These are phyloP conservation scores for Exophiala sideris DNA, from an alignment of 2,329 filamentous ascomycete species.

Conservation along the genomic window DNA sequence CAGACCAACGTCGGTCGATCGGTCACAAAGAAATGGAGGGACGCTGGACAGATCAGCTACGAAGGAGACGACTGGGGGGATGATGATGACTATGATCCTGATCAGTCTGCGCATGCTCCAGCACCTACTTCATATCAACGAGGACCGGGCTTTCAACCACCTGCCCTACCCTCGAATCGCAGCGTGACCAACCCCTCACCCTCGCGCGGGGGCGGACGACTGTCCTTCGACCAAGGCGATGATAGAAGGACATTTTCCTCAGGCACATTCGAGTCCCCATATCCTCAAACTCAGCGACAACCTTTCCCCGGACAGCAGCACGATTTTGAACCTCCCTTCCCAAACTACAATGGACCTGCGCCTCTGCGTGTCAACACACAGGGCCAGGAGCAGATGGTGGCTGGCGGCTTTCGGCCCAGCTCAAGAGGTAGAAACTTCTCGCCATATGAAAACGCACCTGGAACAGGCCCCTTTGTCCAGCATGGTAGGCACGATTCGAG, in stretches of 20 bases:
- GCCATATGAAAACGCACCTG: conserved; percentile 16
- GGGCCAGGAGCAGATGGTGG: conserved; percentile 10
- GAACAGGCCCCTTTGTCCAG: conserved; percentile 15
- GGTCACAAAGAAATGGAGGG: conserved; percentile 93
- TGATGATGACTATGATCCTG: conserved; percentile 55
- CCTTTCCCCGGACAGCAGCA: conserved; percentile 25
- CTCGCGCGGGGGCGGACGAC: conserved; percentile 14
- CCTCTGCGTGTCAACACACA: conserved; percentile 23
- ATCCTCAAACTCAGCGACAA: conserved; percentile 20
- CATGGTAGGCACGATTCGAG: conserved; percentile 16
- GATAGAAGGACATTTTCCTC: conserved; percentile 26
- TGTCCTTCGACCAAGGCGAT: conserved; percentile 28
- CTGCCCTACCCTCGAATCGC: conserved; percentile 11
- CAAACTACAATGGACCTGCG: conserved; percentile 14
- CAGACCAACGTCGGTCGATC: conserved; percentile 82
- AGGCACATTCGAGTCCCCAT: conserved; percentile 22
- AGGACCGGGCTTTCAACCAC: conserved; percentile 17
- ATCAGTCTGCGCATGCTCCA: conserved; percentile 38
- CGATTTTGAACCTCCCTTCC: conserved; percentile 8
- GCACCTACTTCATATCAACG: conserved; percentile 22
- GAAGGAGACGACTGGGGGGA: conserved; percentile 93
- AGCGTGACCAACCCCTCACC: conserved; percentile 42
- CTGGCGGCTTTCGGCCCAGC: conserved; percentile 27
- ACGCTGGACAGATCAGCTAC: conserved; percentile 81
- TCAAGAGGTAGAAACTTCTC: conserved; percentile 25